These are phyloP conservation scores for Apiospora saccharicola DNA, from an alignment of 2,329 filamentous ascomycete species.

Conservation along the genomic window DNA sequence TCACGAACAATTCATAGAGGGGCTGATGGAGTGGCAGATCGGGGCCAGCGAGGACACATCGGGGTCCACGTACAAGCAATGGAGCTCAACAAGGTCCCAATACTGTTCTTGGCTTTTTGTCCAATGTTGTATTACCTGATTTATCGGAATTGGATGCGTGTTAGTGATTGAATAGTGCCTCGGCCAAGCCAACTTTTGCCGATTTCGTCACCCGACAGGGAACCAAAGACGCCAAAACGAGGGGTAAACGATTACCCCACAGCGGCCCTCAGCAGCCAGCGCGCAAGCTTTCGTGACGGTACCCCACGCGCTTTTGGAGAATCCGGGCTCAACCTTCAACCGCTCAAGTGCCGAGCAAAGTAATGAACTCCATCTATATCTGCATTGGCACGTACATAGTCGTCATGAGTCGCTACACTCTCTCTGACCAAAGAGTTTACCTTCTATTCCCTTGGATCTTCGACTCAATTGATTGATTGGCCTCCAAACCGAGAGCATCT, in stretches of 20 bases:
- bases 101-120: too few species aligned
- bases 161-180: background rate
- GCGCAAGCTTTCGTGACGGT: constrained; percentile 6
- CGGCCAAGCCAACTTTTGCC: background rate
- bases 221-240: background rate
- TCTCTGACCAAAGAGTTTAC: background rate
- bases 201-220: background rate
- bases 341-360: constrained; percentile 5
- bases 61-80: too few species aligned
- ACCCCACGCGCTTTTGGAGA: background rate
- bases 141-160: background rate
- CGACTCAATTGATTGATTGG: constrained; percentile 3
- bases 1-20: too few species aligned
- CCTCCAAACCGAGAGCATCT: too few species aligned
- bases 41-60: too few species aligned
- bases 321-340: constrained; percentile 10
- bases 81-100: too few species aligned
- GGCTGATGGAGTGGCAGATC: background rate
- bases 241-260: constrained; percentile 24
- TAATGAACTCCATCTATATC: background rate
- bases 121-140: too few species aligned
- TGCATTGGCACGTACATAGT: background rate
- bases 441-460: background rate
- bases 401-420: background rate
- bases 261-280: background rate